Conservation (phyloP, 208 protist genomes). For the Acanthamoeba castellanii region DNA sequence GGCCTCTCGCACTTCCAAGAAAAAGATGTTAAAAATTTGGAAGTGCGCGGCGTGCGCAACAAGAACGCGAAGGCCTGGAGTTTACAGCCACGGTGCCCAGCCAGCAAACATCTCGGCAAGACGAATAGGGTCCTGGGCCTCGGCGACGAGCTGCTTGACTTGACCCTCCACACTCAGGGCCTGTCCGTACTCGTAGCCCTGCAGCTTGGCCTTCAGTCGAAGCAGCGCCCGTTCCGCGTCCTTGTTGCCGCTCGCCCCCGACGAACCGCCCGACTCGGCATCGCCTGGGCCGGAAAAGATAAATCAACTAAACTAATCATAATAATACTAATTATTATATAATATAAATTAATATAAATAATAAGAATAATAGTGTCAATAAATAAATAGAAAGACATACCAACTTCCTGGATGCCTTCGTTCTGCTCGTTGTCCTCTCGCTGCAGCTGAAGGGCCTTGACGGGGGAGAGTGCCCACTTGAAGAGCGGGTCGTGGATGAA, state of each 20-base stretch:
- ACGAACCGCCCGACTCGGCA: constrained; percentile 8
- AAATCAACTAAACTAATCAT: too few species aligned
- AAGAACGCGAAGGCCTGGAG: too few species aligned
- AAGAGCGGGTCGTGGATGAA: constrained; percentile 97
- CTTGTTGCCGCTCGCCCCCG: constrained; percentile 73
- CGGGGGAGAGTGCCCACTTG: constrained; percentile 90
- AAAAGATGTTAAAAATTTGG: too few species aligned
- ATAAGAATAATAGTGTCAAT: too few species aligned
- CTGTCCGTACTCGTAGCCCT: constrained; percentile 80
- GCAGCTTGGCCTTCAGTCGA: constrained; percentile 79
- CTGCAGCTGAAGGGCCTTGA: constrained; percentile 62
- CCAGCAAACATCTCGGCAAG: constrained; percentile 79
- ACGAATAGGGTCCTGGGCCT: constrained; percentile 72
- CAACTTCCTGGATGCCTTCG: constrained; percentile 26
- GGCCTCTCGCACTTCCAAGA: too few species aligned
- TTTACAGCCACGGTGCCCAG: constrained; percentile 78
- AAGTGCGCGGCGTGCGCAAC: too few species aligned
- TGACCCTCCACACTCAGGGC: constrained; percentile 79
- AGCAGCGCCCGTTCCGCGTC: constrained; percentile 81
- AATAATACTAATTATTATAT: too few species aligned
- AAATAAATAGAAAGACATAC: not conserved
- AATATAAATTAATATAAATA: too few species aligned
- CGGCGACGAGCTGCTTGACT: constrained; percentile 79
- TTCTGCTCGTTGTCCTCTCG: constrained; percentile 30
- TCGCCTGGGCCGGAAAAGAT: not conserved